Base-by-base conservation (phyloP, 140 eudicot species). In the Eryngium alpinum region DNA sequence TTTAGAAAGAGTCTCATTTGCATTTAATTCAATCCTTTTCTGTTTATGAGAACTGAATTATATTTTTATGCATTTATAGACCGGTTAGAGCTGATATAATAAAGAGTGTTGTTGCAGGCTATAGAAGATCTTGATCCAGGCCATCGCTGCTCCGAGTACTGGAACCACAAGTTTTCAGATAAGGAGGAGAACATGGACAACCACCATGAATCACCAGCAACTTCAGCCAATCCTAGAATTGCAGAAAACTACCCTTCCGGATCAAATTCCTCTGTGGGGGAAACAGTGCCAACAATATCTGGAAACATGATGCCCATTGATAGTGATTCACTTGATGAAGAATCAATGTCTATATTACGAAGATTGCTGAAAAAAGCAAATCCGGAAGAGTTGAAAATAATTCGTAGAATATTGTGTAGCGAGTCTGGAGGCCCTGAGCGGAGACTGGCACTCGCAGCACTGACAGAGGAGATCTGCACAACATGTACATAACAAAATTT, bases 41-140 rank as follows among this genome's bases (percentile, higher is more conserved):
- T 38, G 7, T 38, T 4, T 38, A 4, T 38, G 46, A 38, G 7
- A 38, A 38, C 46, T 7, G 7, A 38, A 38, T 24, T 67, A 29
- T 6, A 69, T 69, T 69, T 38, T 16, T 69, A 24, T 69, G 74
- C 33, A 10, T 31, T 16, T 69, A 31, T n/a, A n/a, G n/a, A n/a
- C n/a, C n/a, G n/a, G n/a, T n/a, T n/a, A n/a, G n/a, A n/a, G n/a
- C n/a, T n/a, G n/a, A n/a, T n/a, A n/a, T n/a, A n/a, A 73, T 62
- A 43, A 43, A 6, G 28, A 18, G 31, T 70, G 75, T 70, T 31
- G 65, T 78, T 14, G 69, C 85, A 88, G 91, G 91, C 78, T 51
- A 86, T 88, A 80, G 91, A 88, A 73, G 86, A 81, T 80, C 91
- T 88, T 77, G 91, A 88, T 82, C 81, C 82, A 17, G 86, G 84